Evolutionary conservation across 1,139 yeast species (phyloP), one percentile per base, ranked within the genome.

Genomic region (Lodderomyces theae): DNA sequence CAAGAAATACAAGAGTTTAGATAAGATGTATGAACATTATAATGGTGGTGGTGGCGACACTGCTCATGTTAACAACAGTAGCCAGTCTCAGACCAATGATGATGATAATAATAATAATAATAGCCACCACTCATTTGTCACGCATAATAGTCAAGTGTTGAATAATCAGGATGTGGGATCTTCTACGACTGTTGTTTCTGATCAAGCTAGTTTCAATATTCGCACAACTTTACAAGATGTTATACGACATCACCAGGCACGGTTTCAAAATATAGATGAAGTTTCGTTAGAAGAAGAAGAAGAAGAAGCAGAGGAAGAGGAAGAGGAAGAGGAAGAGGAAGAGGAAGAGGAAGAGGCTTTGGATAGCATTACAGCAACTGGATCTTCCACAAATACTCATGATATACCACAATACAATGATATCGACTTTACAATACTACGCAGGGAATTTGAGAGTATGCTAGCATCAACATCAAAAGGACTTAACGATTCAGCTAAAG

Each of bases 1-100:
- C 51, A 60, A 61, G 40, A 61, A 61, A 44, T 57, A 52, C 50
- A 60, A 63, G 48, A 60, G 57, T 46, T 60, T 72, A 33, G 73
- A 72, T 43, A 60, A 59, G 35, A 61, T 70, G 61, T 63, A 57
- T 39, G 48, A 48, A 22, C 53, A 56, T 42, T 51, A 35, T 23
- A 22, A 23, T 12, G 23, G 29, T n/a, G 15, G 25, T 11, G 10
- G 32, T 15, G n/a, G n/a, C n/a, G n/a, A n/a, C n/a, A n/a, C n/a
- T n/a, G n/a, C n/a, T n/a, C n/a, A n/a, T n/a, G n/a, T n/a, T n/a
- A n/a, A n/a, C n/a, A n/a, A n/a, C n/a, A n/a, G n/a, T n/a, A n/a
- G n/a, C n/a, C n/a, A n/a, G n/a, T n/a, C n/a, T n/a, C n/a, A n/a
- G n/a, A 30, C n/a, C 18, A 23, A 29, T 41, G 41, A 13, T 39